Conservation (phyloP, 2,329 filamentous ascomycete species). For the Coniochaeta sp. region DNA sequence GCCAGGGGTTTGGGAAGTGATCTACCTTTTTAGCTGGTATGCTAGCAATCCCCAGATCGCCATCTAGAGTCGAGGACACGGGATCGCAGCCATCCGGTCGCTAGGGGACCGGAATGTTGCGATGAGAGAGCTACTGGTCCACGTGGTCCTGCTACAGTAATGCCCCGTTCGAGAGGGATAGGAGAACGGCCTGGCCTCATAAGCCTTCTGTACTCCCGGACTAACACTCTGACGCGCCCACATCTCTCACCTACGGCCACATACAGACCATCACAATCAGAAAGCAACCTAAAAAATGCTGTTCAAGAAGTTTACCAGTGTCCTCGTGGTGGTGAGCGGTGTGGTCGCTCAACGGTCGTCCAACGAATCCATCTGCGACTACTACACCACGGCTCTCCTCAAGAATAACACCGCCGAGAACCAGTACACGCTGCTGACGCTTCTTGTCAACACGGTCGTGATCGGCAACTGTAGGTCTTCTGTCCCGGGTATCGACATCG, state of each 20-base stretch:
- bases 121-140: neutral
- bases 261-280: neutral
- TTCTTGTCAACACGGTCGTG: conserved; percentile 55
- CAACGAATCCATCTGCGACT: conserved; percentile 51
- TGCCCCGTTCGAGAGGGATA: neutral
- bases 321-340: conserved; percentile 17
- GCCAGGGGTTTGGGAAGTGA: neutral
- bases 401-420: conserved; percentile 52
- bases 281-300: conserved; percentile 16
- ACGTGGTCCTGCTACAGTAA: neutral
- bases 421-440: conserved; percentile 46
- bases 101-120: neutral
- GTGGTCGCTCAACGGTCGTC: conserved; percentile 36
- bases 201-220: neutral
- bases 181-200: neutral
- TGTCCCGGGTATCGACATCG: neutral
- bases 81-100: neutral
- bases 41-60: neutral
- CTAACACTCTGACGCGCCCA: neutral
- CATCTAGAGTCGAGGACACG: neutral
- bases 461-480: conserved; percentile 48
- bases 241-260: neutral
- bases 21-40: neutral
- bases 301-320: conserved; percentile 14
- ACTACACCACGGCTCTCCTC: conserved; percentile 54